Conservation (phyloP, 2,329 filamentous ascomycete species). For the Ophiocordyceps camponoti-leonardi region DNA sequence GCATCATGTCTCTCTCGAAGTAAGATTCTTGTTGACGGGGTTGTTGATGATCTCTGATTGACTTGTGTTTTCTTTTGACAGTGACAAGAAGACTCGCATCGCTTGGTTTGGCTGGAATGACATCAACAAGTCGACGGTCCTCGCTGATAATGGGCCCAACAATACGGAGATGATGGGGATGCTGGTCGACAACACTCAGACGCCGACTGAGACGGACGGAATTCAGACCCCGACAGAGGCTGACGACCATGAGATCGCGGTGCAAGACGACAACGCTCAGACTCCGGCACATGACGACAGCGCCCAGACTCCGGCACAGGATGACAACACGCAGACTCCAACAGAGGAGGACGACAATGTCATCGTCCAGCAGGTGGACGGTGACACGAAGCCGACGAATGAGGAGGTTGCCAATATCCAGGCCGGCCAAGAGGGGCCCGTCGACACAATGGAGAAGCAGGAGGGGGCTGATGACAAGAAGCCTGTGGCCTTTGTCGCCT, state of each 20-base stretch:
- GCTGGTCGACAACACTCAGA: no score
- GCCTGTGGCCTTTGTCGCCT: background rate
- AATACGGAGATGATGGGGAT: background rate
- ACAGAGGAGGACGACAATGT: no score
- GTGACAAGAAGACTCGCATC: constrained; percentile 1
- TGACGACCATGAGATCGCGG: no score
- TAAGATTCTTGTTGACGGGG: constrained; percentile 1
- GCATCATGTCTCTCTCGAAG: constrained; percentile 14
- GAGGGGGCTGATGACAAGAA: background rate
- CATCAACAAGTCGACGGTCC: constrained; percentile 5
- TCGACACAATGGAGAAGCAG: background rate
- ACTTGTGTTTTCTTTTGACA: background rate
- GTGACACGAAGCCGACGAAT: background rate
- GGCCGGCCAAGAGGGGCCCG: background rate
- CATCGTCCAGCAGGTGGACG: no score
- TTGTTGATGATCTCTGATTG: background rate
- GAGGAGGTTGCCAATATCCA: background rate
- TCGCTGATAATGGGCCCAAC: constrained; percentile 7
- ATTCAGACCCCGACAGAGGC: no score
- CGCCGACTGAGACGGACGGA: no score
- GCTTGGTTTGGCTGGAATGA: constrained; percentile 13
- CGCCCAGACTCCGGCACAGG: no score
- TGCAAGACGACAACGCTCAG: no score
- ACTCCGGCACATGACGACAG: no score
- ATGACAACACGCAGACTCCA: no score